Percentiles rank a stretch among this genome's conserved stretches.
Evolutionary conservation across 169 alveolate genomes (phyloP).

Genomic region (Eimeria brunetti): DNA sequence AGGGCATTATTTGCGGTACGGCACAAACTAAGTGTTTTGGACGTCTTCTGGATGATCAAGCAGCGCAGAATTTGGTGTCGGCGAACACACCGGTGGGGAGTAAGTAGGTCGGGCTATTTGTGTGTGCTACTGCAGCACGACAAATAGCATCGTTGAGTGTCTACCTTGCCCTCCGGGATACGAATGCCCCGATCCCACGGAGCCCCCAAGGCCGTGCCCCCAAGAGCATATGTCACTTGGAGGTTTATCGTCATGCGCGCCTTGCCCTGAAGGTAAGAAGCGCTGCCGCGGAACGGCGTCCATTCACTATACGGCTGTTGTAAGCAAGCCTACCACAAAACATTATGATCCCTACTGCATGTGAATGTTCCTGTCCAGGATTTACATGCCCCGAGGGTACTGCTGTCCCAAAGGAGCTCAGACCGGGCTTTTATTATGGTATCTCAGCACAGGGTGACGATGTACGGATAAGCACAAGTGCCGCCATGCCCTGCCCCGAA

Average conservation of each 20-base stretch:
- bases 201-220: constrained; percentile 54
- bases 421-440: constrained; percentile 40
- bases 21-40: not conserved
- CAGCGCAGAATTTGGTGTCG: not conserved
- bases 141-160: not conserved
- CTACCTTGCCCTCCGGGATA: constrained; percentile 61
- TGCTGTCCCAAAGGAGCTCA: constrained; percentile 48
- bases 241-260: constrained; percentile 22
- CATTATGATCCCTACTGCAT: not conserved
- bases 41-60: not conserved
- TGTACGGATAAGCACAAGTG: not conserved
- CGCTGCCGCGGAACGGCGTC: not conserved
- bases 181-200: constrained; percentile 48
- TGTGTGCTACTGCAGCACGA: constrained; percentile 8
- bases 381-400: constrained; percentile 63
- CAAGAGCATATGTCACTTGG: constrained; percentile 52
- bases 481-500: constrained; percentile 58
- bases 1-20: constrained; percentile 56
- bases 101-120: not conserved
- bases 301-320: not conserved
- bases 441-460: not conserved
- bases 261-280: constrained; percentile 52
- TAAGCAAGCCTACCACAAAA: not conserved
- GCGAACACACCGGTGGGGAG: not conserved
- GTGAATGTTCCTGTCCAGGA: not conserved